These are phyloP conservation scores for Cornus kousa DNA, from an alignment of 148 eudicot species.

Conservation along the genomic window DNA sequence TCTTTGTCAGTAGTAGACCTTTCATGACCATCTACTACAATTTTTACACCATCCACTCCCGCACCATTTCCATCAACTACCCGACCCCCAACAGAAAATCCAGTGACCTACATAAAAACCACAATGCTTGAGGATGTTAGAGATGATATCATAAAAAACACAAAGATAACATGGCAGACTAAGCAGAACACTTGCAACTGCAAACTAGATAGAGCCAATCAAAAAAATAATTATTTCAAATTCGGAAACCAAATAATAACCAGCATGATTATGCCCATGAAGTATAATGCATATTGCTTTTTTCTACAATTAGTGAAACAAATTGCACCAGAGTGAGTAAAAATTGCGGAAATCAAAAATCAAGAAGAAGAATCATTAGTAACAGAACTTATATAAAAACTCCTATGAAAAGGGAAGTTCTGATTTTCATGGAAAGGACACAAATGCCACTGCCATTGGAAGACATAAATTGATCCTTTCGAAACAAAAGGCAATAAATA, in stretches of 20 bases:
- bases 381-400: background rate
- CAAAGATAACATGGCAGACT: background rate
- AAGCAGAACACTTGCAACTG: background rate
- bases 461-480: background rate
- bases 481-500: background rate
- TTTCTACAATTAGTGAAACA: background rate
- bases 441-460: background rate
- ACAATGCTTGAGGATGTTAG: background rate
- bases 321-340: background rate
- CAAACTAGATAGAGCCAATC: background rate
- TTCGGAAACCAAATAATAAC: background rate
- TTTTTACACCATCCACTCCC: constrained; percentile 78
- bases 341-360: background rate
- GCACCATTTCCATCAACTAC: constrained; percentile 82
- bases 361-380: background rate
- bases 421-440: background rate
- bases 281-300: background rate
- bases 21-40: constrained; percentile 85
- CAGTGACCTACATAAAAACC: constrained; percentile 70
- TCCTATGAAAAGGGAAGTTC: background rate
- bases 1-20: constrained; percentile 77
- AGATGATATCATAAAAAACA: background rate
- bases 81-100: constrained; percentile 97
- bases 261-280: background rate
- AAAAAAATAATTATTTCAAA: background rate